Conservation (phyloP, 495 filamentous ascomycete species). For the Penicillium robsamsonii region DNA sequence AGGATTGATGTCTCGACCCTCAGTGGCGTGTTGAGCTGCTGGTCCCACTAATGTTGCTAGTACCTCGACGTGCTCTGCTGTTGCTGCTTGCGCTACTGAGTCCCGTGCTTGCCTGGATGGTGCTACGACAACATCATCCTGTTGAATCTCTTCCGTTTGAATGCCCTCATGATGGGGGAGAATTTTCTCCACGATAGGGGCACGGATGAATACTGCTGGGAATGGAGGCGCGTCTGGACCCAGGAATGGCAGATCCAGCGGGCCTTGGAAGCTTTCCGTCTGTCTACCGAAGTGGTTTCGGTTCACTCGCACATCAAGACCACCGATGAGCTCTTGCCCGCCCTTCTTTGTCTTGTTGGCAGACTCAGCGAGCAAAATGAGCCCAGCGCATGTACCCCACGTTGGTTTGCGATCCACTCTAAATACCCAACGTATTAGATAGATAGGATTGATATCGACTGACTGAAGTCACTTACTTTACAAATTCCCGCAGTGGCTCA, state of each 20-base stretch:
- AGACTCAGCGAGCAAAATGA: constrained; percentile 86
- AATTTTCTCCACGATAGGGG: constrained; percentile 87
- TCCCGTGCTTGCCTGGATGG: constrained; percentile 55
- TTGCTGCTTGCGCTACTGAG: constrained; percentile 37
- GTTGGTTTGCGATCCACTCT: constrained; percentile 67
- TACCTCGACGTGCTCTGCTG: constrained; percentile 49
- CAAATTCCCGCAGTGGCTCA: constrained; percentile 84
- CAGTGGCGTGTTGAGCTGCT: constrained; percentile 39
- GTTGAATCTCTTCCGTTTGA: constrained; percentile 48
- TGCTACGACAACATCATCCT: constrained; percentile 64
- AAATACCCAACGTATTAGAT: constrained; percentile 26
- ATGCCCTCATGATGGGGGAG: constrained; percentile 54
- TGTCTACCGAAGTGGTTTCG: constrained; percentile 97
- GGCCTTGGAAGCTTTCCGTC: constrained; percentile 84
- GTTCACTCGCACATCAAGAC: constrained; percentile 85
- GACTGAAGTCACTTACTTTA: constrained; percentile 64
- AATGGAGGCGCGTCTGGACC: constrained; percentile 55
- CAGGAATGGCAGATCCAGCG: constrained; percentile 74
- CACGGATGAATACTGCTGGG: constrained; percentile 86
- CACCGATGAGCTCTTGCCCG: constrained; percentile 91
- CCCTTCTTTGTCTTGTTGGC: constrained; percentile 87
- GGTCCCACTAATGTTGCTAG: constrained; percentile 50
- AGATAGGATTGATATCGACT: constrained; percentile 12
- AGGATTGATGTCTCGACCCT: constrained; percentile 37
- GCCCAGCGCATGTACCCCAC: constrained; percentile 95